A percentile compares a stretch with the other conserved stretches of the same genome.
phyloP scores from a whole-genome alignment of 495 filamentous ascomycete genomes.

The Lasiosphaeris hirsuta region DNA sequence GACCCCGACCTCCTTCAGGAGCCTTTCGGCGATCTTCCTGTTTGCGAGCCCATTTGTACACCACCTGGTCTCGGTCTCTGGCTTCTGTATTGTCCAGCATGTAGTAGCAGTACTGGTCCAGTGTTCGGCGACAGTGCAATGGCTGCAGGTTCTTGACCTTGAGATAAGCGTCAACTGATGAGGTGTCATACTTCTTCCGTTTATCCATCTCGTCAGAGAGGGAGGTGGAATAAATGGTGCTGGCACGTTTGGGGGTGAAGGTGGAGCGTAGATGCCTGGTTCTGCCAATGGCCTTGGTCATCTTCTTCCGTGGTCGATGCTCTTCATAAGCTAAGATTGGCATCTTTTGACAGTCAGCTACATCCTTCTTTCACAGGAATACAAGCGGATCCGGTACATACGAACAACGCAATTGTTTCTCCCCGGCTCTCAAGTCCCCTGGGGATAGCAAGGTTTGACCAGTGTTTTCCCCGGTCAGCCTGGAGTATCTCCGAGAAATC shows the following conservation, averaged over 20 bases:
- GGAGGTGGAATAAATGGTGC: too few species aligned
- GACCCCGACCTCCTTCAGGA: too few species aligned
- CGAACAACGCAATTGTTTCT: neutral
- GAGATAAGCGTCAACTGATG: neutral
- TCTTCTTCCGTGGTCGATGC: neutral
- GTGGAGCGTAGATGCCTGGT: too few species aligned
- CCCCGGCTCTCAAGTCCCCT: neutral
- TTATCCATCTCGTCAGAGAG: neutral
- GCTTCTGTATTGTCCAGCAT: slow-evolving; percentile 15
- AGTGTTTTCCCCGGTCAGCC: neutral
- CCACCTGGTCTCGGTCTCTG: slow-evolving; percentile 13
- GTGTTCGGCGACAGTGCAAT: slow-evolving; percentile 14
- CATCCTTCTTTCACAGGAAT: too few species aligned
- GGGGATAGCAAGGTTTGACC: neutral
- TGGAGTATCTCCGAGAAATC: neutral
- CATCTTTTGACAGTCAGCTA: neutral
- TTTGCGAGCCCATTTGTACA: slow-evolving; percentile 13
- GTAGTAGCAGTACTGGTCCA: slow-evolving; percentile 19
- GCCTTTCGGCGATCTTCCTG: neutral
- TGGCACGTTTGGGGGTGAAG: too few species aligned
- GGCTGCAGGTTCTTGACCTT: slow-evolving; percentile 7
- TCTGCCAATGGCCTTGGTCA: neutral
- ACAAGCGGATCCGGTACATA: neutral
- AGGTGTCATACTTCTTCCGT: neutral
- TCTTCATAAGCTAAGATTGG: neutral